phyloP scores from a whole-genome alignment of 1,284 basidiomycete species.

The Wolfiporia cocos region DNA sequence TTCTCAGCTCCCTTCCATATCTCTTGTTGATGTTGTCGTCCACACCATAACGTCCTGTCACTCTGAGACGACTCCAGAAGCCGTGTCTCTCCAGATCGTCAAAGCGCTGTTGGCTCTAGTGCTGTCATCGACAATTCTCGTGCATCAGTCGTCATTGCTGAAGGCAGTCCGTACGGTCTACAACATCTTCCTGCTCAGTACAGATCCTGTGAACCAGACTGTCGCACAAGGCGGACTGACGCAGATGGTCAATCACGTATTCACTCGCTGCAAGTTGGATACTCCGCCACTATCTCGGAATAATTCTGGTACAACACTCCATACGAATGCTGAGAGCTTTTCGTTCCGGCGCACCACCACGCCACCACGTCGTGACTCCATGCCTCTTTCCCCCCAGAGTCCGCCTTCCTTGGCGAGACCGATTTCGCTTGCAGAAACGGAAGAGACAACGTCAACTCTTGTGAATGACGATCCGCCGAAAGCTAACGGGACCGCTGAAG shows the following conservation, averaged over 20 bases:
- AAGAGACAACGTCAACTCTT: constrained; percentile 11
- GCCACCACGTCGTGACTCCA: constrained; percentile 24
- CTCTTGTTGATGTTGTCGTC: constrained; percentile 86
- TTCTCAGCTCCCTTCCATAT: constrained; percentile 47
- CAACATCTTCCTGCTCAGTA: constrained; percentile 90
- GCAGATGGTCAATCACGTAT: constrained; percentile 96
- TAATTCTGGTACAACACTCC: constrained; percentile 20
- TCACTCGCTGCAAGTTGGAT: constrained; percentile 61
- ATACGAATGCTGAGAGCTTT: constrained; percentile 10
- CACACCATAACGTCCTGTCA: constrained; percentile 94
- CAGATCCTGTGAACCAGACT: constrained; percentile 89
- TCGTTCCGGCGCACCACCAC: constrained; percentile 21
- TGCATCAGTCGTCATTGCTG: constrained; percentile 90
- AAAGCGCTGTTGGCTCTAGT: constrained; percentile 89
- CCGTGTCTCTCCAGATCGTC: constrained; percentile 92
- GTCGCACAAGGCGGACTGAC: constrained; percentile 95
- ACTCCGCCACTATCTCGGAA: constrained; percentile 14
- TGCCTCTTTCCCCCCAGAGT: constrained; percentile 8
- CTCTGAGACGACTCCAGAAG: constrained; percentile 78
- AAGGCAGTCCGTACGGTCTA: constrained; percentile 96
- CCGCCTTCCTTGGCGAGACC: constrained; percentile 2
- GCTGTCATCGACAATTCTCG: constrained; percentile 78
- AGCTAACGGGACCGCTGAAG: neutral
- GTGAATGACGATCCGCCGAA: constrained; percentile 10
- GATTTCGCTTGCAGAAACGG: constrained; percentile 11